Base-by-base conservation (phyloP, 2,329 filamentous ascomycete species). In the Paracamarosporium sp. region DNA sequence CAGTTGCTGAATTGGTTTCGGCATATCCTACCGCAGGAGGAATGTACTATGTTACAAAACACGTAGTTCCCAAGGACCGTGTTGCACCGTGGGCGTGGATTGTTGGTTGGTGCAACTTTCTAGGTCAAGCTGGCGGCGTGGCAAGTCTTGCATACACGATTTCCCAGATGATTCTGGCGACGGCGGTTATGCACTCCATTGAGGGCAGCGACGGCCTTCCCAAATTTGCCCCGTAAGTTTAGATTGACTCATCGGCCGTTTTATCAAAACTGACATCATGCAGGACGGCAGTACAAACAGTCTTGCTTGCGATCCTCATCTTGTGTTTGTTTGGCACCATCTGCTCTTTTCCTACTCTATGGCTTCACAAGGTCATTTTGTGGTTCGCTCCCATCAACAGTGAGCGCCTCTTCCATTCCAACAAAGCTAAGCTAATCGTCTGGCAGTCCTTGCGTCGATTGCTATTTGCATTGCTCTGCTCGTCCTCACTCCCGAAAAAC, bases 311-410 rank as follows among this genome's bases (percentile, higher is more conserved):
- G 0, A 84, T 88, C 52, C 75, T 79, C 12, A 74, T 87, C 17
- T 76, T 89, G 1, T 81, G 83, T 53, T 62, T 82, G 40, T 83
- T 85, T 73, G 86, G 85, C 2, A 73, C 82, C 9, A 84, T 88
- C n/a, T 88, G 86, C 72, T 89, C 86, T 0, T 77, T 88, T 45
- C 85, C 85, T 0, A 89, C 86, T 0, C 84, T 82, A 64, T 82
- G 79, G 52, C 76, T 89, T 12, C 85, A 88, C 67, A 79, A 81
- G 47, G 85, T 88, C 45, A 81, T 89, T 45, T 73, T 86, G 9
- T 89, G 86, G 85, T 89, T 89, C 69, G 86, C 86, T 8, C 87
- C 87, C 1, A 88, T 89, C 62, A 89, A 88, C 65, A 83, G 84
- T 85, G 76, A 57, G 62, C 28, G 3, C 20, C 20, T 2, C 25